These are phyloP conservation scores for Pythium biforme DNA, from an alignment of 352 stramenopile species.

Conservation along the genomic window DNA sequence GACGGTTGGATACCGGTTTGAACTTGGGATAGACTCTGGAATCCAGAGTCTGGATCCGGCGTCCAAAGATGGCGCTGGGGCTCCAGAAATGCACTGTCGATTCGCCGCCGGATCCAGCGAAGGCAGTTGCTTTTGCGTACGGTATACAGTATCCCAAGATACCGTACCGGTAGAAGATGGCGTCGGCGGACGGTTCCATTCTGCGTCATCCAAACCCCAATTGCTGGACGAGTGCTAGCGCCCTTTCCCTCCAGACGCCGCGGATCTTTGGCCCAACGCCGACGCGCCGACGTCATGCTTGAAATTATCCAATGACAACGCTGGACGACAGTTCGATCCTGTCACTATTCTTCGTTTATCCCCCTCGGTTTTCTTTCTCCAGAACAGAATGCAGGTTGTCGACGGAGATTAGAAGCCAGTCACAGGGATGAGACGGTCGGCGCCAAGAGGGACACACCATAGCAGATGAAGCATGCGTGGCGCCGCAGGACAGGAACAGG, in stretches of 20 bases:
- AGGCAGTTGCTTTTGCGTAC: neutral
- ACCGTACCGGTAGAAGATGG: neutral
- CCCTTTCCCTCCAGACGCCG: neutral
- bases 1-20: too few relatives aligned
- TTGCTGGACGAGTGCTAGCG: neutral
- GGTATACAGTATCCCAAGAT: neutral
- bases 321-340: neutral
- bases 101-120: neutral
- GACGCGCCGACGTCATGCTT: neutral
- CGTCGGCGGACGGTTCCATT: neutral
- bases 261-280: neutral
- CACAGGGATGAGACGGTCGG: neutral
- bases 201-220: neutral
- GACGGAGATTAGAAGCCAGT: neutral
- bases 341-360: neutral
- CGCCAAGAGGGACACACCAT: too few relatives aligned
- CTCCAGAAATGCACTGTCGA: neutral
- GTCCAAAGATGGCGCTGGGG: neutral
- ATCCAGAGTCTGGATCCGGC: too few relatives aligned
- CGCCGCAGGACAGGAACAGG: too few relatives aligned
- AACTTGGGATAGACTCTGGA: too few relatives aligned
- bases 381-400: conserved; percentile 1
- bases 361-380: conserved; percentile 1
- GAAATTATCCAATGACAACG: neutral
- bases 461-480: too few relatives aligned